Evolutionary conservation across 1,284 basidiomycete species (phyloP).

Genomic region (Omphalotus olearius): DNA sequence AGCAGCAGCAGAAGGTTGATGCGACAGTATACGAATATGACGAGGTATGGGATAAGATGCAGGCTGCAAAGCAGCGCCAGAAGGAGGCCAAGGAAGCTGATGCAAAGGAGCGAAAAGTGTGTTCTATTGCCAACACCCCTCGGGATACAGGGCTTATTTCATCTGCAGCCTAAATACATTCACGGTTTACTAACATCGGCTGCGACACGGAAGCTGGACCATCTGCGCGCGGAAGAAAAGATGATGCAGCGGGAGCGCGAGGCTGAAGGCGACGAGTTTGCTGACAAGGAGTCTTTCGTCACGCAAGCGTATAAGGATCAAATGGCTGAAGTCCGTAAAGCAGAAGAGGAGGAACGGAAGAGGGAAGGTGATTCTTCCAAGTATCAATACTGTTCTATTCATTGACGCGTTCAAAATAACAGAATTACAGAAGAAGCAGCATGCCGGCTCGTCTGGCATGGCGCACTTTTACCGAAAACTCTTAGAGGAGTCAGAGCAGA

Average conservation of each 20-base stretch:
- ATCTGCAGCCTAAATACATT: slow-evolving; percentile 88
- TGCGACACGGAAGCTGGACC: slow-evolving; percentile 82
- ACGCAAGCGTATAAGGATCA: slow-evolving; percentile 98
- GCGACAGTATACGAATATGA: slow-evolving; percentile 93
- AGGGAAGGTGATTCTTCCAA: slow-evolving; percentile 62
- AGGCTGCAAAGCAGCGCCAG: slow-evolving; percentile 73
- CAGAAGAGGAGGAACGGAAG: slow-evolving; percentile 87
- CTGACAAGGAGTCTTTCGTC: slow-evolving; percentile 94
- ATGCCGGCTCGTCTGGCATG: slow-evolving; percentile 63
- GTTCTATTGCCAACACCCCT: slow-evolving; percentile 17
- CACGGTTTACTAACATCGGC: slow-evolving; percentile 79
- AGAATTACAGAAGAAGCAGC: slow-evolving; percentile 68
- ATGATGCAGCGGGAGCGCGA: slow-evolving; percentile 94
- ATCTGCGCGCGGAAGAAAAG: slow-evolving; percentile 96
- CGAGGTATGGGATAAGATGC: slow-evolving; percentile 95
- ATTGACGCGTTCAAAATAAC: slow-evolving; percentile 7
- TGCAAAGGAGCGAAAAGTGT: slow-evolving; percentile 70
- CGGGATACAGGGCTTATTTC: slow-evolving; percentile 13
- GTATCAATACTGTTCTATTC: not conserved
- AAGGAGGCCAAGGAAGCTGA: slow-evolving; percentile 75
- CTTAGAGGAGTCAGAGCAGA: slow-evolving; percentile 76
- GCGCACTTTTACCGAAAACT: slow-evolving; percentile 84
- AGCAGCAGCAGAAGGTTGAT: slow-evolving; percentile 79
- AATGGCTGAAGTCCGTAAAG: slow-evolving; percentile 86
- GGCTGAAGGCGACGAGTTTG: slow-evolving; percentile 90